These are phyloP conservation scores for Fonsecaea monophora DNA, from an alignment of 2,329 filamentous ascomycete species.

Conservation along the genomic window DNA sequence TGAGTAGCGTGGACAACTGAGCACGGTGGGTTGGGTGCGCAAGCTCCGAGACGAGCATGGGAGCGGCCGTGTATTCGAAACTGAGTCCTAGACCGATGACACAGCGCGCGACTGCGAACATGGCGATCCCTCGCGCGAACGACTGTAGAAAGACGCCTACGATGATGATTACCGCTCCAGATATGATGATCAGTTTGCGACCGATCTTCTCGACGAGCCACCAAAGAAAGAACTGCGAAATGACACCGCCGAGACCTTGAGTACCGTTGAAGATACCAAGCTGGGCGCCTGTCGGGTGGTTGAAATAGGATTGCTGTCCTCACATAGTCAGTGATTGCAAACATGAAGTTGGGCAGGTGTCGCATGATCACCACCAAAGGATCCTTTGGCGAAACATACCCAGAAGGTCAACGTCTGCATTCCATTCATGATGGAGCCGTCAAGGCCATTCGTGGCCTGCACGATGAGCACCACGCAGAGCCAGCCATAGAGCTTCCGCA, in stretches of 20 bases:
- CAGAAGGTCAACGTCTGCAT: constrained; percentile 39
- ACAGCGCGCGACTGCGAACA: constrained; percentile 28
- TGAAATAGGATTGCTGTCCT: constrained; percentile 41
- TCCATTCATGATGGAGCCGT: constrained; percentile 42
- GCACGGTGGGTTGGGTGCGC: constrained; percentile 29
- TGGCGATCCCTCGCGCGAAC: constrained; percentile 22
- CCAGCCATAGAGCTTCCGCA: constrained; percentile 26
- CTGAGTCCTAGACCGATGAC: constrained; percentile 24
- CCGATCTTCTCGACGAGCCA: constrained; percentile 28
- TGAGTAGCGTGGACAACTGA: constrained; percentile 24
- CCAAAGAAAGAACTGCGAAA: constrained; percentile 28
- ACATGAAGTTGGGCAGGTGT: not conserved
- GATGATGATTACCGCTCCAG: constrained; percentile 25
- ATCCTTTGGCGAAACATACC: constrained; percentile 9
- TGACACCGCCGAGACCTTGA: constrained; percentile 24
- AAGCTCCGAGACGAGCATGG: constrained; percentile 25
- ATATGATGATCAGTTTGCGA: constrained; percentile 23
- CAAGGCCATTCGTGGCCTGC: constrained; percentile 22
- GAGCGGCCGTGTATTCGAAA: constrained; percentile 26
- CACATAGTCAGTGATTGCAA: not conserved
- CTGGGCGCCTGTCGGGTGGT: constrained; percentile 37
- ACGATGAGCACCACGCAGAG: constrained; percentile 29
- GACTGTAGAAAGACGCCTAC: constrained; percentile 25
- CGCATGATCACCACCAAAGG: not conserved
- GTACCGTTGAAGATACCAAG: constrained; percentile 28